phyloP scores from a whole-genome alignment of 129 eudicot species.

The Flaveria robusta region DNA sequence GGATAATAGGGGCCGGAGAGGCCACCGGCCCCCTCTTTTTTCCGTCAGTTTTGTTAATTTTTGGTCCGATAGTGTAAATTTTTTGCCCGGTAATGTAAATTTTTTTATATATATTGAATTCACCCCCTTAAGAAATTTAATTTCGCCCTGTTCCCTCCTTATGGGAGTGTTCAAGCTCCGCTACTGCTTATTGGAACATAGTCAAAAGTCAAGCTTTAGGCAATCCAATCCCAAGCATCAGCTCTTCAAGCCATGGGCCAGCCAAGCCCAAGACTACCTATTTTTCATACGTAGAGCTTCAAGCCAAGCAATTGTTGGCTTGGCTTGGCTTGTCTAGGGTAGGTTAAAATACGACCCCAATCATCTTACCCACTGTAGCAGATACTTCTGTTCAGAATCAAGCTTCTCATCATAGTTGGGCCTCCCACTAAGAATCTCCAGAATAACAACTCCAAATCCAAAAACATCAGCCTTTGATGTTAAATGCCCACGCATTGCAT shows the following conservation, averaged over 20 bases:
- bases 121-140: too few species aligned
- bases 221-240: background rate
- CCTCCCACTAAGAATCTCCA: slow-evolving; percentile 69
- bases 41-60: too few species aligned
- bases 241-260: background rate
- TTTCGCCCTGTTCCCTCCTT: too few species aligned
- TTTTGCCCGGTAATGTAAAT: too few species aligned
- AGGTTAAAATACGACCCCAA: background rate
- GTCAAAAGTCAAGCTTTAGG: background rate
- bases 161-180: too few species aligned
- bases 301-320: slow-evolving; percentile 20
- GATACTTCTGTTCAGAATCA: slow-evolving; percentile 50
- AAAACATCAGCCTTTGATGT: slow-evolving; percentile 73
- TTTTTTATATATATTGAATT: too few species aligned
- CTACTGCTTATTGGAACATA: too few species aligned
- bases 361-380: slow-evolving; percentile 61
- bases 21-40: too few species aligned
- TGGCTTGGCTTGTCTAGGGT: background rate
- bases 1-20: too few species aligned
- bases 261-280: background rate
- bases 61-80: too few species aligned
- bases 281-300: slow-evolving; percentile 4
- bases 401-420: slow-evolving; percentile 48
- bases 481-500: slow-evolving; percentile 74
- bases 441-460: slow-evolving; percentile 66